Evolutionary conservation across 192 early-diverging fungal species (phyloP).

Genomic region (Coemansia javaensis): DNA sequence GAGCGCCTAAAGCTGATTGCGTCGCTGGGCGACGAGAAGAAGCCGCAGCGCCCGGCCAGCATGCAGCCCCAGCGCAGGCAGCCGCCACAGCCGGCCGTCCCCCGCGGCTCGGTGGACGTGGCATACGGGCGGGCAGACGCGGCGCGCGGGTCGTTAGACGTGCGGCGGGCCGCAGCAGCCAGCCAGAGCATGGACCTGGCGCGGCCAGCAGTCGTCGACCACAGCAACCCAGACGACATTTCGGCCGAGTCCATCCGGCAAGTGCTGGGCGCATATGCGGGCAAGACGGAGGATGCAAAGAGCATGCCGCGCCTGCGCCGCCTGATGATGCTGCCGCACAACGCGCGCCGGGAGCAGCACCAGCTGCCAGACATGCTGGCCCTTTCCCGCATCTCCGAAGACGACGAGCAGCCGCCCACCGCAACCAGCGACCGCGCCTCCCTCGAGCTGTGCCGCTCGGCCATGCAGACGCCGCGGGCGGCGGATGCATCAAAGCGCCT

Average conservation of each 20-base stretch:
- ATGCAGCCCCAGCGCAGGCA: too few species aligned
- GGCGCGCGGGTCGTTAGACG: slow-evolving; percentile 9
- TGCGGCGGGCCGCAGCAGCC: slow-evolving; percentile 5
- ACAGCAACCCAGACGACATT: slow-evolving; percentile 15
- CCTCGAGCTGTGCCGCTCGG: neutral
- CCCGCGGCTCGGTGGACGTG: neutral
- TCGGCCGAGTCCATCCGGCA: slow-evolving; percentile 25
- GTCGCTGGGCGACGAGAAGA: neutral
- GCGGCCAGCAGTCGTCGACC: slow-evolving; percentile 6
- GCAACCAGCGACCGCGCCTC: neutral
- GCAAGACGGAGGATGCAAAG: slow-evolving; percentile 11
- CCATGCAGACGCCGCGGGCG: too few species aligned
- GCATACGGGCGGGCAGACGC: neutral
- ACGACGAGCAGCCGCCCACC: slow-evolving; percentile 26
- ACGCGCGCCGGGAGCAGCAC: slow-evolving; percentile 1
- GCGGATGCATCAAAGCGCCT: slow-evolving; percentile 24
- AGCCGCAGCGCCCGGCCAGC: neutral
- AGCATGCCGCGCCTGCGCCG: slow-evolving; percentile 32
- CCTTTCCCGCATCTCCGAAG: slow-evolving; percentile 33
- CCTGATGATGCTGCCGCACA: slow-evolving; percentile 19
- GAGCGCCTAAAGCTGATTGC: slow-evolving; percentile 14
- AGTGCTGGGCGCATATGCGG: slow-evolving; percentile 27
- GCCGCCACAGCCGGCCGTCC: neutral
- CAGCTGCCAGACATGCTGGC: neutral
- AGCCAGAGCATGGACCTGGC: slow-evolving; percentile 40